A percentile compares a stretch with the other conserved stretches of the same genome.
phyloP scores from a whole-genome alignment of 768 basidiomycete genomes.

The Scleroderma citrinum region DNA sequence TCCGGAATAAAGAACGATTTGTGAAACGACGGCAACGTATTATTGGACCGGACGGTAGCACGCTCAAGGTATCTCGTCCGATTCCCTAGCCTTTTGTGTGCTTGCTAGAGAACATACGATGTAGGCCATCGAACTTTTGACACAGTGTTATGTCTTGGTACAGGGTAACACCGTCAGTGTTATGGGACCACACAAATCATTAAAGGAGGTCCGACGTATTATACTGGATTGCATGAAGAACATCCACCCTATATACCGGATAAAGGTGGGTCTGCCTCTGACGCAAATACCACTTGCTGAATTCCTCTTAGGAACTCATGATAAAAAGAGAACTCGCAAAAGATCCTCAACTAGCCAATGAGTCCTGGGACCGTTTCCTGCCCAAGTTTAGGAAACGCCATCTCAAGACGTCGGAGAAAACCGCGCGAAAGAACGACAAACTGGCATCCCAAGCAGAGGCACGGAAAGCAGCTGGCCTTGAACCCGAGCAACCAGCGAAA shows the following conservation, averaged over 20 bases:
- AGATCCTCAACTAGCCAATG: conserved; percentile 90
- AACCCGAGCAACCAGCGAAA: conserved; percentile 32
- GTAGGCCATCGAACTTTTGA: conserved; percentile 94
- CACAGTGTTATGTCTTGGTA: conserved; percentile 94
- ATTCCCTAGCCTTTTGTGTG: not conserved
- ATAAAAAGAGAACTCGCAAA: conserved; percentile 96
- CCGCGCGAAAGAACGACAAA: conserved; percentile 79
- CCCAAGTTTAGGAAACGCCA: conserved; percentile 94
- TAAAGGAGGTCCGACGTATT: conserved; percentile 95
- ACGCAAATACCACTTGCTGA: not conserved
- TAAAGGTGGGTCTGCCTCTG: conserved; percentile 57
- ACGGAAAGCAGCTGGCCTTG: conserved; percentile 60
- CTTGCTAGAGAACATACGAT: conserved; percentile 5
- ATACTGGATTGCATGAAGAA: conserved; percentile 99
- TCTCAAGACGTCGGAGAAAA: conserved; percentile 92
- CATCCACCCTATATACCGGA: conserved; percentile 97
- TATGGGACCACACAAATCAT: conserved; percentile 92
- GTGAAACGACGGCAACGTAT: conserved; percentile 95
- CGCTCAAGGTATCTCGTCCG: conserved; percentile 66
- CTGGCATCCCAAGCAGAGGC: conserved; percentile 56
- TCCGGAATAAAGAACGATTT: conserved; percentile 94
- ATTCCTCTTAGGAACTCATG: conserved; percentile 78
- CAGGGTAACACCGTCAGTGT: conserved; percentile 98
- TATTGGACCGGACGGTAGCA: conserved; percentile 95
- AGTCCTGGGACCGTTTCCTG: conserved; percentile 96